phyloP scores from a whole-genome alignment of 495 filamentous ascomycete genomes.

The Aspergillus leporis region DNA sequence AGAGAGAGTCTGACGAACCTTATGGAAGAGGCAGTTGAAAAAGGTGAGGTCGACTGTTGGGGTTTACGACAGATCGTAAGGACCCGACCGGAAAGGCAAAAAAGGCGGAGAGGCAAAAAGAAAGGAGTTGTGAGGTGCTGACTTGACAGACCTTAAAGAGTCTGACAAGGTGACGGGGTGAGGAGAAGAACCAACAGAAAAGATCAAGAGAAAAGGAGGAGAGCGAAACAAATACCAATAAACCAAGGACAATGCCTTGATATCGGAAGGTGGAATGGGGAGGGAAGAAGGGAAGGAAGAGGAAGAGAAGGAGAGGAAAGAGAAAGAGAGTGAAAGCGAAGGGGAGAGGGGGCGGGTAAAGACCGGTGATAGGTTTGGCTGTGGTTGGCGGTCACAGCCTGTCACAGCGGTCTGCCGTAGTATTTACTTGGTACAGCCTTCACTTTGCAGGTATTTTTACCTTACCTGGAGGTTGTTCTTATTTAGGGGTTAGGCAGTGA shows the following conservation, averaged over 20 bases:
- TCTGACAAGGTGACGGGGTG: constrained; percentile 8
- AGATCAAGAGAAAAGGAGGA: constrained; percentile 15
- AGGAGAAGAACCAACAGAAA: constrained; percentile 11
- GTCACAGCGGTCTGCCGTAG: constrained; percentile 7
- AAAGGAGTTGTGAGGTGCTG: constrained; percentile 17
- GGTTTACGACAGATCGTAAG: constrained; percentile 18
- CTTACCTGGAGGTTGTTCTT: not conserved
- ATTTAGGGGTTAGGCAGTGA: not conserved
- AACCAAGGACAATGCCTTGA: constrained; percentile 46
- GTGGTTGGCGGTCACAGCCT: constrained; percentile 1
- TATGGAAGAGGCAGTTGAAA: not conserved
- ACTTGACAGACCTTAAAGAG: constrained; percentile 21
- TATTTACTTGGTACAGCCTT: not conserved
- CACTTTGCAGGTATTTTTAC: not conserved
- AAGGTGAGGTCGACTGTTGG: constrained; percentile 26
- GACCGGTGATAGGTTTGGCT: constrained; percentile 11
- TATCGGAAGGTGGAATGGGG: constrained; percentile 24
- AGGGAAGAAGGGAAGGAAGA: constrained; percentile 21
- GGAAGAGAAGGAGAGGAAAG: constrained; percentile 26
- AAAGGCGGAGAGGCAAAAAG: constrained; percentile 30
- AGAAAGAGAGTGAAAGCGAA: constrained; percentile 17
- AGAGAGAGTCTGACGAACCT: constrained; percentile 8
- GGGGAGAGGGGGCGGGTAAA: constrained; percentile 19
- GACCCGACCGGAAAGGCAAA: constrained; percentile 25
- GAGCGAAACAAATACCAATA: not conserved